Base-by-base conservation (phyloP, 2,329 filamentous ascomycete species). In the Pseudogymnoascus destructans region DNA sequence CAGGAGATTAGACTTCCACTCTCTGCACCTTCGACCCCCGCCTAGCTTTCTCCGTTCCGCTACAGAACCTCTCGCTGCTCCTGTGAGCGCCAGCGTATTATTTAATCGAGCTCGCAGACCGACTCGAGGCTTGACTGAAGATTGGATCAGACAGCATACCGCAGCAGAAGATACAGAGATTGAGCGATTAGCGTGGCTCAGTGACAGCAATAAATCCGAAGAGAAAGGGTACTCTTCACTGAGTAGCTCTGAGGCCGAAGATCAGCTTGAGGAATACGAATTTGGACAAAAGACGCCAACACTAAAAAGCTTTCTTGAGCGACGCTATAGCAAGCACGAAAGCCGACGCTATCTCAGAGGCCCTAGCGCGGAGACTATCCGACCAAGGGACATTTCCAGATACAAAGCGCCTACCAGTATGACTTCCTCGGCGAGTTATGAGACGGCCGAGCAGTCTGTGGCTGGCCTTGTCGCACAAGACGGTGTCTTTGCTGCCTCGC, bases 101-200 rank as follows among this genome's bases (percentile, higher is more conserved):
- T 80, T 79, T 54, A 85, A 84, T 65, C 77, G 82, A 63, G 82
- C 77, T 55, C 73, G 82, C 67, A 73, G 82, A 68, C 75, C 79
- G 59, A 74, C 77, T 13, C 75, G 77, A 63, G 82, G 85, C 60
- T 78, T 91, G 58, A 89, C 86, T 0, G 86, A 91, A 70, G 86
- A 90, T 74, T 92, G 88, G 88, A 89, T 93, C 64, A 85, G 87
- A 61, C 86, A 88, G 61, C 89, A 91, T 67, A 84, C 88, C n/a
- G 42, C 83, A 10, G 66, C 84, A n/a, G 79, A 80, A 63, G 81
- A 85, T 64, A 78, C 78, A 63, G 79, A 82, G 64, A 80, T 79
- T 30, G 87, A 93, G 69, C 81, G 82, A 63, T 82, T 81, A 61
- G 85, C 89, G 71, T 95, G 89, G 89, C 78, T 90, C 64, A 95